Evolutionary conservation across 805 yeast species (phyloP).

Genomic region (Scheffersomyces spartinae): DNA sequence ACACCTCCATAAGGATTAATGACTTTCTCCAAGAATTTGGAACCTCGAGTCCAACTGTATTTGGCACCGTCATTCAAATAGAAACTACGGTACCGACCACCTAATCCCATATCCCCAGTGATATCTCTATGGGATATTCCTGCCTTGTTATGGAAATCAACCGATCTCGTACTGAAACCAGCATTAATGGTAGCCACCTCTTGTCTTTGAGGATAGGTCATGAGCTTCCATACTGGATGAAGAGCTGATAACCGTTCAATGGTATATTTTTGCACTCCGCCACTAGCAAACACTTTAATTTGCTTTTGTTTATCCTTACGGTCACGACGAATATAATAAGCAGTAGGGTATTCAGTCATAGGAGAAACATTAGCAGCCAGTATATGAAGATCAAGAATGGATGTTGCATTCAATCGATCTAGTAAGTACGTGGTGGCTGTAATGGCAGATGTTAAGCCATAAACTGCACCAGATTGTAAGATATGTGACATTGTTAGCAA

Average conservation of each 20-base stretch:
- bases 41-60: slow-evolving; percentile 44
- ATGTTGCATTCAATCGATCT: slow-evolving; percentile 29
- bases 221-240: slow-evolving; percentile 43
- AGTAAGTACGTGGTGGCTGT: slow-evolving; percentile 31
- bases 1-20: slow-evolving; percentile 44
- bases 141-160: slow-evolving; percentile 37
- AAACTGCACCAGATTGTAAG: slow-evolving; percentile 37
- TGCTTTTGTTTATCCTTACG: slow-evolving; percentile 31
- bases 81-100: slow-evolving; percentile 35
- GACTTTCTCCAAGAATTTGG: slow-evolving; percentile 40
- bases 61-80: slow-evolving; percentile 40
- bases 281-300: slow-evolving; percentile 38
- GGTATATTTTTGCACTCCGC: slow-evolving; percentile 33
- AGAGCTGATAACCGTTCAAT: slow-evolving; percentile 37
- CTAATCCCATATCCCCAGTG: slow-evolving; percentile 20
- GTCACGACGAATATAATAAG: slow-evolving; percentile 38
- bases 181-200: slow-evolving; percentile 42
- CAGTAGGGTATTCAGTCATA: slow-evolving; percentile 25
- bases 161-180: slow-evolving; percentile 33
- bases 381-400: slow-evolving; percentile 24
- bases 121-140: slow-evolving; percentile 36
- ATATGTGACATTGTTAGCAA: slow-evolving; percentile 13
- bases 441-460: slow-evolving; percentile 25
- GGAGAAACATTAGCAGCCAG: slow-evolving; percentile 31
- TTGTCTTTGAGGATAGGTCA: slow-evolving; percentile 29